Evolutionary conservation across 805 yeast species (phyloP).

Genomic region (Candida krabiensis): DNA sequence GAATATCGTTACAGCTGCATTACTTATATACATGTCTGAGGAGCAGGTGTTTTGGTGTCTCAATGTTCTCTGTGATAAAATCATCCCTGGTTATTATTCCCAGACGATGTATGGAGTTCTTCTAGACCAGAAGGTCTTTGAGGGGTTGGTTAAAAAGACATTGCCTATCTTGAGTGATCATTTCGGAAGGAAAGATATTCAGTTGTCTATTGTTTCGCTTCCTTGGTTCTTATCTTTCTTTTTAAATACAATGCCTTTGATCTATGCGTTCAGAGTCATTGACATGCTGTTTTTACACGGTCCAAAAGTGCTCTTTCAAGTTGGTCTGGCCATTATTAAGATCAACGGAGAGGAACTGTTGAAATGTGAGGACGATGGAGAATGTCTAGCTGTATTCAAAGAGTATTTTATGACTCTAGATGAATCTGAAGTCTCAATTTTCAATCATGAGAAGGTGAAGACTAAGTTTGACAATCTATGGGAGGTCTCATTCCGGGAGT

Average conservation of each 20-base stretch:
- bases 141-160: conserved; percentile 81
- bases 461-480: conserved; percentile 87
- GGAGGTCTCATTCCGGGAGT: conserved; percentile 92
- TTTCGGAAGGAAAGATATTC: conserved; percentile 76
- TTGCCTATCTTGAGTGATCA: conserved; percentile 90
- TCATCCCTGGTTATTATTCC: conserved; percentile 94
- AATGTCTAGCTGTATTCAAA: conserved; percentile 82
- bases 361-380: conserved; percentile 86
- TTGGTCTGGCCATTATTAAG: conserved; percentile 86
- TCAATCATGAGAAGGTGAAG: conserved; percentile 61
- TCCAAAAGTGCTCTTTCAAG: conserved; percentile 84
- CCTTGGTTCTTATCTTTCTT: conserved; percentile 96
- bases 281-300: conserved; percentile 93
- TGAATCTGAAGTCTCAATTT: conserved; percentile 70
- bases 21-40: conserved; percentile 83
- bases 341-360: conserved; percentile 84
- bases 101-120: conserved; percentile 97
- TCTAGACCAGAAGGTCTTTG: conserved; percentile 91
- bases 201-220: conserved; percentile 85
- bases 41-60: conserved; percentile 98
- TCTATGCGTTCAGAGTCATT: conserved; percentile 86
- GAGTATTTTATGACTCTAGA: conserved; percentile 77
- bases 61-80: conserved; percentile 72
- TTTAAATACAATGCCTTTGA: conserved; percentile 90
- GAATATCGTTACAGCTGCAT: conserved; percentile 87